phyloP scores from a whole-genome alignment of 257 asterid species.

The Plantago major region DNA sequence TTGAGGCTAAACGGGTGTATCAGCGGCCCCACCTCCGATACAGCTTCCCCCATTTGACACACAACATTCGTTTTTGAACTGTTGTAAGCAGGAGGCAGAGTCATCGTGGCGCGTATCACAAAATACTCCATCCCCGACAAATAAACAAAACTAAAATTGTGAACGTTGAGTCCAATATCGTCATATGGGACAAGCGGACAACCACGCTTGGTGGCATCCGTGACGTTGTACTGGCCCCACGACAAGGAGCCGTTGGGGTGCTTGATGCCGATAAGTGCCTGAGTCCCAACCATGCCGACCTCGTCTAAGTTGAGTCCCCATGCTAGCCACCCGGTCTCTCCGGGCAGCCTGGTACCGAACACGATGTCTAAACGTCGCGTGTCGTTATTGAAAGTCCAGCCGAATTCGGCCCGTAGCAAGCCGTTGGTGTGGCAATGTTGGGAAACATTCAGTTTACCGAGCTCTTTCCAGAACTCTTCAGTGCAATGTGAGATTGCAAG shows the following conservation, averaged over 20 bases:
- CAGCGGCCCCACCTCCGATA: slow-evolving; percentile 19
- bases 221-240: slow-evolving; percentile 27
- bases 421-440: slow-evolving; percentile 29
- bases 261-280: slow-evolving; percentile 54
- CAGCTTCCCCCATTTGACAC: slow-evolving; percentile 48
- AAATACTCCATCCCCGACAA: background rate
- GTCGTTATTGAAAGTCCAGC: slow-evolving; percentile 29
- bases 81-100: slow-evolving; percentile 31
- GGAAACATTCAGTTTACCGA: slow-evolving; percentile 12
- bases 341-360: slow-evolving; percentile 32
- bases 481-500: slow-evolving; percentile 19
- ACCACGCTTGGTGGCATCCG: slow-evolving; percentile 27
- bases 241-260: slow-evolving; percentile 2
- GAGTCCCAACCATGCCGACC: slow-evolving; percentile 51
- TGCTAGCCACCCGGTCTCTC: slow-evolving; percentile 49
- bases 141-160: slow-evolving; percentile 12
- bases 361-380: slow-evolving; percentile 37
- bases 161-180: slow-evolving; percentile 27
- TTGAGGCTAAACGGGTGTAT: slow-evolving; percentile 35
- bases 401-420: slow-evolving; percentile 37
- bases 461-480: slow-evolving; percentile 21
- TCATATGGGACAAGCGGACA: slow-evolving; percentile 36
- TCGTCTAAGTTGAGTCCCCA: slow-evolving; percentile 63
- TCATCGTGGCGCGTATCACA: slow-evolving; percentile 32
- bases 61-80: slow-evolving; percentile 29